Evolutionary conservation across 306 rosid genomes (phyloP), one percentile per base, ranked within the genome.

Genomic region (Elaeagnus macrophylla): DNA sequence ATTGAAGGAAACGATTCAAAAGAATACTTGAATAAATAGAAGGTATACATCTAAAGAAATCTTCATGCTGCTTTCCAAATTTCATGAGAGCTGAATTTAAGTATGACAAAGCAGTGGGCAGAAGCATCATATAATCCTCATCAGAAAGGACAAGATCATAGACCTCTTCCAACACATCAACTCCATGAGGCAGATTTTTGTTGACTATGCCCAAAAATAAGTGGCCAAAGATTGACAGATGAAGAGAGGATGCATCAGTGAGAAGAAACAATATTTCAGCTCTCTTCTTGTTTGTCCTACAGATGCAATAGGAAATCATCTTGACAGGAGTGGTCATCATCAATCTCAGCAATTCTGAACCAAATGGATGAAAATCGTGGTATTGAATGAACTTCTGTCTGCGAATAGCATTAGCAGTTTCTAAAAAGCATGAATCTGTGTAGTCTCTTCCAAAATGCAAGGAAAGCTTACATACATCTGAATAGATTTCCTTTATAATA

Each of bases 201-300:
- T 66, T 69, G 69, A 76, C 59, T 39, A 73, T 38, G 56, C 61
- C 78, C 65, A 68, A 60, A 68, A 86, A 72, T 47, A 78, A 62
- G 74, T 74, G 72, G 56, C 97, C 97, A 74, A 82, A 84, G 61
- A 70, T 40, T n/a, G 85, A 77, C 51, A 75, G 73, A 78, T 91
- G 97, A 61, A 84, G 20, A 62, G 94, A 74, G 71, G 94, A 80
- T 69, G 70, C 57, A 70, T 83, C 79, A 61, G 59, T 74, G 66
- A 90, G 95, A 57, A 72, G 61, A 78, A 41, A 80, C 73, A 91
- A 72, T 61, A 86, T 64, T 70, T 64, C 80, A 68, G 94, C 83
- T 71, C 64, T 86, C 40, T 57, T 66, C 57, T 51, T 72, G 66
- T 55, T 78, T 15, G 79, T 68, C 65, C 60, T 69, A 67, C 60